phyloP scores from a whole-genome alignment of 2,329 filamentous ascomycete species.

The Colletotrichum agaves region DNA sequence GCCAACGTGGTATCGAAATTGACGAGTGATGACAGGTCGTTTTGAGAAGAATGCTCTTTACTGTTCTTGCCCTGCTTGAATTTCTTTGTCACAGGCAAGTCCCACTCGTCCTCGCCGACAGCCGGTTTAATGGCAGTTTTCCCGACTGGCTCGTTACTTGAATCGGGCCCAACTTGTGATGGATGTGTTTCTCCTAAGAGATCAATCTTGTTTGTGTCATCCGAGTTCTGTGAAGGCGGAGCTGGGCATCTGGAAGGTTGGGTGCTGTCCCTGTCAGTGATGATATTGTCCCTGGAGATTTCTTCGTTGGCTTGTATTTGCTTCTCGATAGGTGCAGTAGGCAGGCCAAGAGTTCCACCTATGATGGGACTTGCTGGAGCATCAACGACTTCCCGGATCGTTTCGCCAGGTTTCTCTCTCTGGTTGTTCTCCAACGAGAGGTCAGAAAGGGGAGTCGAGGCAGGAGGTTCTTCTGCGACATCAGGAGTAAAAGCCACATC shows the following conservation, averaged over 20 bases:
- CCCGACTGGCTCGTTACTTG: not conserved
- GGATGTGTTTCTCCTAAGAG: not conserved
- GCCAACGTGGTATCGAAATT: not conserved
- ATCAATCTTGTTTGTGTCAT: not conserved
- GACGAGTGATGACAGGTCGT: not conserved
- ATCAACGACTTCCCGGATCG: too few species aligned
- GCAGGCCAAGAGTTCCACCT: too few species aligned
- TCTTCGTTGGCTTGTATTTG: too few species aligned
- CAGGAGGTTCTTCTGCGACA: not conserved
- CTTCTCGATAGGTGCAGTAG: too few species aligned
- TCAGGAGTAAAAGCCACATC: not conserved
- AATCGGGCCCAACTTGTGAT: not conserved
- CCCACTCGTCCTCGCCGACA: constrained; percentile 30
- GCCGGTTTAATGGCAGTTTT: not conserved
- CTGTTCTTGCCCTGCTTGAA: constrained; percentile 44
- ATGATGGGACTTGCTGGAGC: too few species aligned
- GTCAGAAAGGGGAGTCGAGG: not conserved
- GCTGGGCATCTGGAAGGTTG: too few species aligned
- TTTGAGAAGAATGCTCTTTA: constrained; percentile 40
- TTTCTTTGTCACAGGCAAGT: constrained; percentile 23
- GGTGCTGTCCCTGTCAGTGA: too few species aligned
- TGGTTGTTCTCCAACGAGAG: not conserved
- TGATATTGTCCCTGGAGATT: too few species aligned
- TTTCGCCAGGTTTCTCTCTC: too few species aligned
- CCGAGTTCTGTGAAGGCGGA: not conserved